Percentiles rank a stretch among this genome's conserved stretches.
Evolutionary conservation across 495 filamentous ascomycete genomes (phyloP).

Genomic region (Penicillium coprophilum): DNA sequence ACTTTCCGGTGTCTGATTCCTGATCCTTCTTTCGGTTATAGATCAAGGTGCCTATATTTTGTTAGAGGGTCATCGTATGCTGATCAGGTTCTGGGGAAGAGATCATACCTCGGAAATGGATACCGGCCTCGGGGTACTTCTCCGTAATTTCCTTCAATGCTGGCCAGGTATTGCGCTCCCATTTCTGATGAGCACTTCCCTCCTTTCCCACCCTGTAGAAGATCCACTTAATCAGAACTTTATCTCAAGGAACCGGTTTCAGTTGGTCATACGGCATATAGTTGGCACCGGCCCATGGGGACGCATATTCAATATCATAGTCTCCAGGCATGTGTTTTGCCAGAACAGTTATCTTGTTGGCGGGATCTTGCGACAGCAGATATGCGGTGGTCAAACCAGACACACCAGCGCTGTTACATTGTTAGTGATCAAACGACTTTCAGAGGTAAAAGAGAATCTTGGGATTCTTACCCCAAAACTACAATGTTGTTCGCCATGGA

Average conservation of each 20-base stretch:
- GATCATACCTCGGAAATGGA: slow-evolving; percentile 75
- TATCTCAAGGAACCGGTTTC: neutral
- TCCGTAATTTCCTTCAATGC: slow-evolving; percentile 62
- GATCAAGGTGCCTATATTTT: slow-evolving; percentile 48
- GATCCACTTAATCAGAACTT: neutral
- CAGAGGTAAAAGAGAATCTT: slow-evolving; percentile 1
- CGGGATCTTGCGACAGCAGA: slow-evolving; percentile 66
- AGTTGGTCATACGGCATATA: slow-evolving; percentile 67
- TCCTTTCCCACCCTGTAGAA: slow-evolving; percentile 49
- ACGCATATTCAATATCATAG: slow-evolving; percentile 95
- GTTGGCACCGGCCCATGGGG: slow-evolving; percentile 94
- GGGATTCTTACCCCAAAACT: slow-evolving; percentile 63
- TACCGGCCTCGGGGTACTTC: slow-evolving; percentile 80
- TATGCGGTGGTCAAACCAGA: slow-evolving; percentile 90
- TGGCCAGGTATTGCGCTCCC: slow-evolving; percentile 69
- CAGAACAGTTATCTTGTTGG: slow-evolving; percentile 74
- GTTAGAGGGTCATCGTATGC: neutral
- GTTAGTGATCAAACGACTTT: slow-evolving; percentile 11
- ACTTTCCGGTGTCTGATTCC: slow-evolving; percentile 45
- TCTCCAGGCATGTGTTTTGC: slow-evolving; percentile 98
- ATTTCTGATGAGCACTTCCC: slow-evolving; percentile 54
- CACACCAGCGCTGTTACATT: slow-evolving; percentile 72
- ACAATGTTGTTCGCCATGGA: slow-evolving; percentile 57
- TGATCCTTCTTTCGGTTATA: slow-evolving; percentile 66
- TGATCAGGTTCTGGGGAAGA: neutral